Percentiles rank a stretch among this genome's conserved stretches.
phyloP scores from a whole-genome alignment of 805 yeast species.

The Naumovozyma dairenensis region DNA sequence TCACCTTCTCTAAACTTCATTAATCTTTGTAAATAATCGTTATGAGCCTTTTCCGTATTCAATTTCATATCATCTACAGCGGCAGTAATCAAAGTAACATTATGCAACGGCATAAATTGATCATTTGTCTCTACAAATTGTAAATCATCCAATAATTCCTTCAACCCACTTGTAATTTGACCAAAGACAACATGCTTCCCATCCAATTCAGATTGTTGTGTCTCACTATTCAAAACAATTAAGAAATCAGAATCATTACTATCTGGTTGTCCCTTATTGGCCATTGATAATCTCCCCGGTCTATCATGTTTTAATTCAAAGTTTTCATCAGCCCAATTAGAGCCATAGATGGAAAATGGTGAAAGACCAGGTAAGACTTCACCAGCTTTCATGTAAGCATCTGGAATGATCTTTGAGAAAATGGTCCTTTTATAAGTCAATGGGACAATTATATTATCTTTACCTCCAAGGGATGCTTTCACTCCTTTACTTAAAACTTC shows the following conservation, averaged over 20 bases:
- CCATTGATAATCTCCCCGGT: conserved; percentile 63
- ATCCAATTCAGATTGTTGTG: conserved; percentile 38
- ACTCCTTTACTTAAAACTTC: conserved; percentile 38
- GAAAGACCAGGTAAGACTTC: conserved; percentile 73
- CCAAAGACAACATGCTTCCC: conserved; percentile 70
- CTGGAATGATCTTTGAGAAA: conserved; percentile 66
- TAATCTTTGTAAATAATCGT: conserved; percentile 10
- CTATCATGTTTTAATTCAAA: conserved; percentile 52
- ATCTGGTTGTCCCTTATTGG: conserved; percentile 51
- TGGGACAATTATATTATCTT: conserved; percentile 18
- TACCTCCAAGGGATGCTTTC: conserved; percentile 26
- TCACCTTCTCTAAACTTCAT: conserved; percentile 21
- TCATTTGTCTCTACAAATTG: conserved; percentile 33
- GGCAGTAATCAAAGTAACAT: conserved; percentile 32
- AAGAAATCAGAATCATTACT: conserved; percentile 65
- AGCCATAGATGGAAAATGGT: conserved; percentile 74
- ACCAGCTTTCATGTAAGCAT: conserved; percentile 83
- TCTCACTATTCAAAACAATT: conserved; percentile 46
- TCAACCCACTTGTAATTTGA: conserved; percentile 58
- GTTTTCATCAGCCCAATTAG: conserved; percentile 70
- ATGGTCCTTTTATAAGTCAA: conserved; percentile 45
- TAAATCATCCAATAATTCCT: conserved; percentile 45
- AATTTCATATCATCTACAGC: conserved; percentile 15
- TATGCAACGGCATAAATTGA: conserved; percentile 32
- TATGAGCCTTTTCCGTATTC: conserved; percentile 5